These are phyloP conservation scores for Primulina huaijiensis DNA, from an alignment of 257 asterid species.

Conservation along the genomic window DNA sequence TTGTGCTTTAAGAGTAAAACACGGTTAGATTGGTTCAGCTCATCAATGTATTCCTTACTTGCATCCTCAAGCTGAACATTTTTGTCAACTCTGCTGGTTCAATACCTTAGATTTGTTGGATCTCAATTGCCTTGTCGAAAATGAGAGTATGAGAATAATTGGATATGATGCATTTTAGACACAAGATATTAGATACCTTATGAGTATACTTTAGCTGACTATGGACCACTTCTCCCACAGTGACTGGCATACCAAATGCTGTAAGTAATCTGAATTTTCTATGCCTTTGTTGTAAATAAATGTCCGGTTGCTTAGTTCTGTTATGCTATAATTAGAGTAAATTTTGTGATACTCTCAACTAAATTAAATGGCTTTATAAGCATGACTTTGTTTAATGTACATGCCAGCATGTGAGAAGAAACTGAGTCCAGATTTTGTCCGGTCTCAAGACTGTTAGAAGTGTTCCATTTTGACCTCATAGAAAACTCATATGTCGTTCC, in stretches of 20 bases:
- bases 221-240: constrained; percentile 2
- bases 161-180: neutral
- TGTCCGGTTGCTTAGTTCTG: neutral
- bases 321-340: neutral
- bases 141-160: neutral
- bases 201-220: constrained; percentile 3
- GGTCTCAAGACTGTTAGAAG: neutral
- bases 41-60: constrained; percentile 7
- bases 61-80: constrained; percentile 14
- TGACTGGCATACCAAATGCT: neutral
- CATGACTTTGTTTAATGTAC: neutral
- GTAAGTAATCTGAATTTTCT: constrained; percentile 6
- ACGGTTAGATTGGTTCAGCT: neutral
- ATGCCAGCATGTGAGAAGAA: constrained; percentile 4
- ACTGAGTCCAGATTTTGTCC: neutral
- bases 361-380: neutral
- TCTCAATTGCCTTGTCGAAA: constrained; percentile 9
- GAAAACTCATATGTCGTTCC: neutral
- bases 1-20: neutral
- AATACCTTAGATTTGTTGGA: constrained; percentile 7
- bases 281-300: neutral
- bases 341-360: neutral
- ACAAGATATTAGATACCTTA: neutral
- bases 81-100: constrained; percentile 15
- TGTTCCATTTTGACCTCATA: constrained; percentile 4